These are phyloP conservation scores for Leishmania major DNA, from an alignment of 208 protist species.

Conservation along the genomic window DNA sequence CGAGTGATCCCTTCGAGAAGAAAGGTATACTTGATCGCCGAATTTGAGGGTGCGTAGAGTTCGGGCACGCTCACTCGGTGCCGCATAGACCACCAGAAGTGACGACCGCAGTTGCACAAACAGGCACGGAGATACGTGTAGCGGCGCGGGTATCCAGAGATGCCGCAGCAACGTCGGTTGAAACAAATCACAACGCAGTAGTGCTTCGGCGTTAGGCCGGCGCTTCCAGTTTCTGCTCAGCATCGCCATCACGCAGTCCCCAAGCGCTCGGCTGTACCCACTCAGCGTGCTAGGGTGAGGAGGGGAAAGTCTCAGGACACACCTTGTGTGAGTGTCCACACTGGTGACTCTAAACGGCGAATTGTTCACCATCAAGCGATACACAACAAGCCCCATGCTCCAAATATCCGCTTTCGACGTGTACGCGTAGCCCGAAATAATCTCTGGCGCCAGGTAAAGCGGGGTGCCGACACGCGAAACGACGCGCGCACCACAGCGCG, in stretches of 20 bases:
- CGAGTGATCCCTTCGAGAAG: not conserved
- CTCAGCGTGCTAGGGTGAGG: conserved; percentile 34
- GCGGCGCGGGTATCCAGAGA: conserved; percentile 35
- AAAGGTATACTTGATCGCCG: conserved; percentile 45
- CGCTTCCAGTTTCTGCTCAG: conserved; percentile 53
- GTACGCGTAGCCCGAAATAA: conserved; percentile 54
- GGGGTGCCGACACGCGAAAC: conserved; percentile 59
- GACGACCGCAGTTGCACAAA: conserved; percentile 34
- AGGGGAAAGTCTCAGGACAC: conserved; percentile 24
- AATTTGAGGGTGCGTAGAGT: conserved; percentile 21
- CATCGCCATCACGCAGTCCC: conserved; percentile 69
- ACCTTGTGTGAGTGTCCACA: conserved; percentile 31
- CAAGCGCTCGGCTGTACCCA: conserved; percentile 48
- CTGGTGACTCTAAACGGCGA: conserved; percentile 42
- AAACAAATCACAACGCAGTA: conserved; percentile 56
- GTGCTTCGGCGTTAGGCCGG: conserved; percentile 41
- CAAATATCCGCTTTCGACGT: conserved; percentile 77
- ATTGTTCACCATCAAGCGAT: conserved; percentile 63
- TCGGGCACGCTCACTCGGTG: conserved; percentile 27
- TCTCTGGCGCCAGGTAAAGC: conserved; percentile 66
- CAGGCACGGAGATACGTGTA: conserved; percentile 33
- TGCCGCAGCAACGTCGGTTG: conserved; percentile 27
- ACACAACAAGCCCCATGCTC: conserved; percentile 74
- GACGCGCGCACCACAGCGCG: conserved; percentile 35
- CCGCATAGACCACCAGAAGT: conserved; percentile 34